A percentile compares a stretch with the other conserved stretches of the same genome.
Evolutionary conservation across 2,329 filamentous ascomycete genomes (phyloP).

Genomic region (Cordyceps fumosorosea): DNA sequence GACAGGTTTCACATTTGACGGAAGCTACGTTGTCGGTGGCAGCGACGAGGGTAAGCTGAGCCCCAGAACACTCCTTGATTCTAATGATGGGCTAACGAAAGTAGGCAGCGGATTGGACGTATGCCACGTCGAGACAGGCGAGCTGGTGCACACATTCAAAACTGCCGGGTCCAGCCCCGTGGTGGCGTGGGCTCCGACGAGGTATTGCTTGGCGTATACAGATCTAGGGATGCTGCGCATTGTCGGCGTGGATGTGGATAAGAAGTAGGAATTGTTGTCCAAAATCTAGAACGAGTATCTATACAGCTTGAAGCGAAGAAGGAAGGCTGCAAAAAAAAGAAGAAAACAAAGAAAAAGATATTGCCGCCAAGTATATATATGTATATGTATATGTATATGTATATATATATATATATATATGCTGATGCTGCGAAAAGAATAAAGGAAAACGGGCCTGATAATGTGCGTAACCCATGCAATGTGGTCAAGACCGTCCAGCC

Average conservation of each 20-base stretch:
- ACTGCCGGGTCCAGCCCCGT: slow-evolving; percentile 57
- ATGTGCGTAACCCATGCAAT: neutral
- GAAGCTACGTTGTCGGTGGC: slow-evolving; percentile 66
- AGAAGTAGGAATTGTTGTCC: slow-evolving; percentile 22
- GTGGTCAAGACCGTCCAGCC: neutral
- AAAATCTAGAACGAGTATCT: neutral
- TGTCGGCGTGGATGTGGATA: slow-evolving; percentile 50
- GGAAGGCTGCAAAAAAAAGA: neutral
- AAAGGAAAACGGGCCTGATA: neutral
- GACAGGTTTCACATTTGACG: slow-evolving; percentile 69
- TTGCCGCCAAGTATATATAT: neutral
- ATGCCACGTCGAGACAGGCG: slow-evolving; percentile 66
- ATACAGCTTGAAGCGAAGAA: neutral
- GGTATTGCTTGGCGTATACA: slow-evolving; percentile 68
- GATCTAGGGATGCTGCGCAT: slow-evolving; percentile 65
- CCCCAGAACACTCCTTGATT: neutral
- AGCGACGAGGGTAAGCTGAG: slow-evolving; percentile 59
- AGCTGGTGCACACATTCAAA: slow-evolving; percentile 65
- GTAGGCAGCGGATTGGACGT: slow-evolving; percentile 58
- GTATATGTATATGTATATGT: too few species aligned
- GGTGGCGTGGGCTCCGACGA: slow-evolving; percentile 69
- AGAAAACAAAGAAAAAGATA: neutral
- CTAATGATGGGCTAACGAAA: slow-evolving; percentile 1
- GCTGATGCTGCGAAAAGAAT: neutral
- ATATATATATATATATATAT: too few species aligned